Percentiles rank a stretch among this genome's conserved stretches.
Conservation (phyloP, 495 filamentous ascomycete genomes). For the Xylaria intraflava region DNA sequence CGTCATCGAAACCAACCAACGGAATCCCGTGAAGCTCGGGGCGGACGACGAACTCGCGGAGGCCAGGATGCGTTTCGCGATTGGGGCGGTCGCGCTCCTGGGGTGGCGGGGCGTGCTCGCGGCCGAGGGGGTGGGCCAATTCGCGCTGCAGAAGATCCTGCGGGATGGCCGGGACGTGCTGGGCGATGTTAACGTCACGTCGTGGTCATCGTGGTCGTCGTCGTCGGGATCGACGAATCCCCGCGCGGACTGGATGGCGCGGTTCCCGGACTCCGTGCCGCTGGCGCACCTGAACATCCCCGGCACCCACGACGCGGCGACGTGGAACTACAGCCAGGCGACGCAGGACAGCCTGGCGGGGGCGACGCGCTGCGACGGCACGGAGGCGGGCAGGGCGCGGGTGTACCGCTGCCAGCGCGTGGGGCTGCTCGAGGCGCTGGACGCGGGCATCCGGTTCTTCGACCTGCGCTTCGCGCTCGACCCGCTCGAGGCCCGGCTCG, state of each 20-base stretch:
- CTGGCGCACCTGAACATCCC: constrained; percentile 48
- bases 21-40: background rate
- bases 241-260: constrained; percentile 42
- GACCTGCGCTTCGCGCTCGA: constrained; percentile 47
- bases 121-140: constrained; percentile 30
- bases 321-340: constrained; percentile 47
- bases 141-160: constrained; percentile 49
- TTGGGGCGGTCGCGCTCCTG: background rate
- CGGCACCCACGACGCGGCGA: constrained; percentile 48
- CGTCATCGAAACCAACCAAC: background rate
- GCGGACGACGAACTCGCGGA: background rate
- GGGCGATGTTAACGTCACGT: constrained; percentile 34
- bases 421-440: constrained; percentile 33
- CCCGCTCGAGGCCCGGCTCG: constrained; percentile 35
- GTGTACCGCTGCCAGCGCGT: constrained; percentile 39
- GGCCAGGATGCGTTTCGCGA: background rate
- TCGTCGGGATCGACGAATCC: background rate
- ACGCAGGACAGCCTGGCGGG: constrained; percentile 34
- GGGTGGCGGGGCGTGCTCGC: background rate
- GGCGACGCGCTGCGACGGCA: constrained; percentile 35
- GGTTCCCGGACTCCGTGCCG: constrained; percentile 33
- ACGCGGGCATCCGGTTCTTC: constrained; percentile 45
- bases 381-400: constrained; percentile 22
- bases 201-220: background rate
- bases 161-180: constrained; percentile 44